Evolutionary conservation across 805 yeast genomes (phyloP), one percentile per base, ranked within the genome.

Genomic region (Middelhovenomyces tepae): DNA sequence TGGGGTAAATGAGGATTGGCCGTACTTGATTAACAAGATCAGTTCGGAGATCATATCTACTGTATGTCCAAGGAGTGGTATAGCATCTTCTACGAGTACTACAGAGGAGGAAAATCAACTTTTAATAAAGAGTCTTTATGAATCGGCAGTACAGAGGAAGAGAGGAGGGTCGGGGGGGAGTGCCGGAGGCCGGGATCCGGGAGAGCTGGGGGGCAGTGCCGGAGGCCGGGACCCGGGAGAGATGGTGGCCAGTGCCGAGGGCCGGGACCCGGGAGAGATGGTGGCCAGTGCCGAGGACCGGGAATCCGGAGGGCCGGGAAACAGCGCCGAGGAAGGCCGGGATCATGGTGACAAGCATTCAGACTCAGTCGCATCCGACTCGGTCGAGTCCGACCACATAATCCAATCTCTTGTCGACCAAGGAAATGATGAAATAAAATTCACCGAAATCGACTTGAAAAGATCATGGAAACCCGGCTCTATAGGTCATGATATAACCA

Each of bases 31-130:
- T 1, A 31, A 34, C 5, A 36, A 37, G 23, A 44, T 54, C 23
- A 41, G 57, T 15, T 22, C 43, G n/a, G 48, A 44, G 3, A 54
- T 58, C 9, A 27, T 62, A 0, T 40, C 40, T n/a, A 50, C 22
- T 20, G 43, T 51, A 2, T 34, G 60, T 0, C 65, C 62, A 2
- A 11, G 22, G 4, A 31, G 40, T 6, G 29, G 45, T 2, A 40
- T 50, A 1, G 48, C 61, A 7, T 56, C 70, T 4, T 59, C 69
- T 8, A 64, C 75, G 1, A 51, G 69, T 8, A 66, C 78, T 0
- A 68, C 78, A 2, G 56, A 55, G 7, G 68, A 70, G 23, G 81
- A 73, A 40, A 61, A 67, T 18, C 56, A 59, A 37, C 50, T 59
- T 13, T 42, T 73, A 5, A 30, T 57, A 13, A 57, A 59, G 4